Evolutionary conservation across 257 asterid genomes (phyloP).

Genomic region (Fraxinus cuspidata): DNA sequence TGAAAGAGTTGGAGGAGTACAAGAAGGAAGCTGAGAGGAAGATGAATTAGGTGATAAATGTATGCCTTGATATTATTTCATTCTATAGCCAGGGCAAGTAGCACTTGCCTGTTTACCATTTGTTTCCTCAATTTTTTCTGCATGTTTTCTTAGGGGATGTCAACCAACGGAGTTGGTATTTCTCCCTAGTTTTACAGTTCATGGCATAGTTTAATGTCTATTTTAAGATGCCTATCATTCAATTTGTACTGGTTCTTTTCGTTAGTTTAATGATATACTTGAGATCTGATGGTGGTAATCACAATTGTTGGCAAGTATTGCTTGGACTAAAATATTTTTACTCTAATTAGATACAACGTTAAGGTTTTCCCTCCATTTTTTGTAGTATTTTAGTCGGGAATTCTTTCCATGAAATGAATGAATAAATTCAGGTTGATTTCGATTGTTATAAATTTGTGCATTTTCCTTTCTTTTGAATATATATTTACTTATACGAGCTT

Average conservation of each 20-base stretch:
- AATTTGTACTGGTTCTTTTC: slow-evolving; percentile 18
- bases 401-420: too few relatives aligned
- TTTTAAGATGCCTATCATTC: slow-evolving; percentile 23
- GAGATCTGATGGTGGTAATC: slow-evolving; percentile 7
- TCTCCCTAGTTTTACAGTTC: too few relatives aligned
- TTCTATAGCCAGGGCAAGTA: slow-evolving; percentile 4
- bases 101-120: slow-evolving; percentile 13
- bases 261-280: slow-evolving; percentile 4
- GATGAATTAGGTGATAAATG: slow-evolving; percentile 21
- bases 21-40: slow-evolving; percentile 37
- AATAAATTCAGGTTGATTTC: too few relatives aligned
- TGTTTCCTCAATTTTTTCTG: slow-evolving; percentile 3
- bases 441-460: background rate
- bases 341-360: too few relatives aligned
- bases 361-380: too few relatives aligned
- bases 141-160: background rate
- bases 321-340: too few relatives aligned
- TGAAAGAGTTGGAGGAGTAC: slow-evolving; percentile 69
- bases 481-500: background rate
- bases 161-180: background rate
- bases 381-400: too few relatives aligned
- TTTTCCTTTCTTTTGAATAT: background rate
- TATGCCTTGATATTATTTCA: slow-evolving; percentile 4
- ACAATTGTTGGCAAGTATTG: background rate
- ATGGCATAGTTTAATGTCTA: background rate